Evolutionary conservation across 1,284 basidiomycete genomes (phyloP), one percentile per base, ranked within the genome.

Genomic region (Phylloporus sp.): DNA sequence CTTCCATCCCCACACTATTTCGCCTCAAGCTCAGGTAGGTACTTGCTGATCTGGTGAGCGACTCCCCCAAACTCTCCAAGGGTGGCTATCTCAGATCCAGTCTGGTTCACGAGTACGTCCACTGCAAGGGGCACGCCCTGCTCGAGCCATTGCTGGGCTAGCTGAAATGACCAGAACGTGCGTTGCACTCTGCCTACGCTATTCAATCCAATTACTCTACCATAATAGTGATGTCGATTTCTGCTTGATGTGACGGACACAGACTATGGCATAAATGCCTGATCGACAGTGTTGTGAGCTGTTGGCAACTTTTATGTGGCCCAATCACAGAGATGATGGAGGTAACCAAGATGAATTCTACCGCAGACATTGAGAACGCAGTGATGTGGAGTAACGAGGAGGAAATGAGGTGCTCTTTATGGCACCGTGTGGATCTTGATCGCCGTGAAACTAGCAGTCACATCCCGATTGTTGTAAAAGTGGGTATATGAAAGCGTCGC

Each of bases 1-100:
- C 53, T 0, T 43, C 35, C 11, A 52, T 72, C 2, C 60, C 56
- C 10, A 62, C 49, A 5, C 62, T 63, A 0, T 60, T 37, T 10
- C 49, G 62, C 25, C 1, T 56, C 6, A 25, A 60, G 8, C 23
- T 71, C 27, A 59, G 60, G 23, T 55, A 62, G 23, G 62, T 68
- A 10, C 81, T 79, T 35, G 70, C 73, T 32, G 77, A 81, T 11
- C 79, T 82, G 56, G 81, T 76, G 68, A 75, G 76, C 52, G 82
- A 86, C 69, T 78, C 60, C 23, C 60, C 60, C 11, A 60, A 15
- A 15, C 63, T 70, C 1, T 60, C 68, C 17, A n/a, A 55, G 2
- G 65, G 69, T 2, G 63, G 69, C 1, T 71, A 68, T 39, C 61
- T 68, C 1, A 63, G 69, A n/a, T 71, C 63, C 3, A 61, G 70